These are phyloP conservation scores for Athelia psychrophila DNA, from an alignment of 1,284 basidiomycete species.

Conservation along the genomic window DNA sequence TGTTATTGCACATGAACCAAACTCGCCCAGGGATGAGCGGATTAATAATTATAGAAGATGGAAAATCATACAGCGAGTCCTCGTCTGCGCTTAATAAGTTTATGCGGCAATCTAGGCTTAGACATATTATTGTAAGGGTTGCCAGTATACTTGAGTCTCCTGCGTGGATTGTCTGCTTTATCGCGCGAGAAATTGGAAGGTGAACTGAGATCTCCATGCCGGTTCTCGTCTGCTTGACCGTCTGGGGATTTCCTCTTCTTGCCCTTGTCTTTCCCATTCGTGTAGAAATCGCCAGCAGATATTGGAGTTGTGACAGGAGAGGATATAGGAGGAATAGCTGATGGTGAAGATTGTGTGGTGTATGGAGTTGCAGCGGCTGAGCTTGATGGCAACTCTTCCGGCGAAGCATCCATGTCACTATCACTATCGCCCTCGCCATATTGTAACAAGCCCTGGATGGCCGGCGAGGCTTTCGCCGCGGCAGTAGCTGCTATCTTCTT, in stretches of 20 bases:
- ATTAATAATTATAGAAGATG: slow-evolving; percentile 7
- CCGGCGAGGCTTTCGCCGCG: slow-evolving; percentile 28
- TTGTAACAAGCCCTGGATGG: slow-evolving; percentile 46
- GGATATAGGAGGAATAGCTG: slow-evolving; percentile 23
- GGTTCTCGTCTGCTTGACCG: slow-evolving; percentile 23
- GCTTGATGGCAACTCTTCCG: slow-evolving; percentile 21
- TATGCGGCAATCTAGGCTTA: slow-evolving; percentile 31
- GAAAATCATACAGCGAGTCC: slow-evolving; percentile 25
- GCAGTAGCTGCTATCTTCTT: slow-evolving; percentile 56
- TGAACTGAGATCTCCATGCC: not conserved
- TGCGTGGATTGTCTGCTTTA: too few relatives aligned
- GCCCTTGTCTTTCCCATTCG: slow-evolving; percentile 25
- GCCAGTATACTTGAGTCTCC: slow-evolving; percentile 4
- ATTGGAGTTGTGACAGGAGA: slow-evolving; percentile 24
- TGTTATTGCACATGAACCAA: too few relatives aligned
- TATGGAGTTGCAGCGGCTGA: slow-evolving; percentile 18
- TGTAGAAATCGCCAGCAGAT: slow-evolving; percentile 46
- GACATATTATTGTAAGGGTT: slow-evolving; percentile 33
- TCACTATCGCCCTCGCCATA: slow-evolving; percentile 56
- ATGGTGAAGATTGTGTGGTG: slow-evolving; percentile 13
- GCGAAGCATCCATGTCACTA: slow-evolving; percentile 23
- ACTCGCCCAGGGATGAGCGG: too few relatives aligned
- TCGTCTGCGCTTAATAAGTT: slow-evolving; percentile 25
- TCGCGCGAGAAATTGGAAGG: too few relatives aligned
- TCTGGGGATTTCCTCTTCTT: slow-evolving; percentile 42